Evolutionary conservation across 2,329 filamentous ascomycete species (phyloP).

Genomic region (Ascochyta koolunga): DNA sequence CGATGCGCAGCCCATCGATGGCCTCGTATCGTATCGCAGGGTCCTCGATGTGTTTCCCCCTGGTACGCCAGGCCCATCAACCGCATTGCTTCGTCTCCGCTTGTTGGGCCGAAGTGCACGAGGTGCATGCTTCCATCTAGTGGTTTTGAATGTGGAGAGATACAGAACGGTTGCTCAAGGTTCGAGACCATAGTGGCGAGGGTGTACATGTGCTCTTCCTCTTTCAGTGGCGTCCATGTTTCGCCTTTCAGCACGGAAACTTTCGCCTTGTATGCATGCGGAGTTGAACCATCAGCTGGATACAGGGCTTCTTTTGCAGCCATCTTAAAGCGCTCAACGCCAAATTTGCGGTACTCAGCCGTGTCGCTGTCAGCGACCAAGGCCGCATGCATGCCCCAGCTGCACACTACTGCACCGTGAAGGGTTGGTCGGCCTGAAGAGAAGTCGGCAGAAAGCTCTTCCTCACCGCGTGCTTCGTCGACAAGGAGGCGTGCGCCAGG

Average conservation of each 20-base stretch:
- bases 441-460: constrained; percentile 31
- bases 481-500: constrained; percentile 50
- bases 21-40: constrained; percentile 70
- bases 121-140: constrained; percentile 74
- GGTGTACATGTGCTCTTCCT: constrained; percentile 72
- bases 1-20: constrained; percentile 70
- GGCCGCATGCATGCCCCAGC: constrained; percentile 87
- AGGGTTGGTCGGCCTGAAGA: constrained; percentile 40
- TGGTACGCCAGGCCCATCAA: constrained; percentile 73
- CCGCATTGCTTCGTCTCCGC: constrained; percentile 71
- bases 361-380: constrained; percentile 93
- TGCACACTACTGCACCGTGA: constrained; percentile 82
- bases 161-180: constrained; percentile 79
- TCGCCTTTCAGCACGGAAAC: constrained; percentile 52
- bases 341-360: constrained; percentile 75
- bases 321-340: constrained; percentile 80
- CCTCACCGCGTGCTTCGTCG: constrained; percentile 54
- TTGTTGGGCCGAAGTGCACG: constrained; percentile 74
- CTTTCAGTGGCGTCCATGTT: constrained; percentile 45
- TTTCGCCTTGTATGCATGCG: constrained; percentile 63
- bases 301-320: constrained; percentile 78
- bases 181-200: constrained; percentile 79
- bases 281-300: constrained; percentile 57
- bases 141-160: constrained; percentile 74
- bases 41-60: constrained; percentile 61